Conservation (phyloP, 805 yeast species). For the Cyberlindnera veronae region DNA sequence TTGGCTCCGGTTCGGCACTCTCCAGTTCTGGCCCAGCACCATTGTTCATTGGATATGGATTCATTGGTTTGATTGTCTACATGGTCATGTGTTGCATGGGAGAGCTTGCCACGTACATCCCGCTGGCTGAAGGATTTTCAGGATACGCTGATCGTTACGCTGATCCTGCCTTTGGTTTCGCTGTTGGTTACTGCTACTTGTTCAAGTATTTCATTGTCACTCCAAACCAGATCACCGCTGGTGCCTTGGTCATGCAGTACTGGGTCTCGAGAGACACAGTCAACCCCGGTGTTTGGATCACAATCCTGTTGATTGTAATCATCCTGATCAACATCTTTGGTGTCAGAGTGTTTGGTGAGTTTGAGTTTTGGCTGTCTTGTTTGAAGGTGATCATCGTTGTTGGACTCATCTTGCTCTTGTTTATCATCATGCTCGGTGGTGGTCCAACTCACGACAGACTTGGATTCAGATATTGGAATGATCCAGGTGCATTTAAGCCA, state of each 20-base stretch:
- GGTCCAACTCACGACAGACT: conserved; percentile 70
- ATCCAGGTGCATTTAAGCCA: conserved; percentile 62
- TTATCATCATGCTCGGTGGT: conserved; percentile 73
- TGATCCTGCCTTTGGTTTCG: conserved; percentile 27
- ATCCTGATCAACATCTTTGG: conserved; percentile 48
- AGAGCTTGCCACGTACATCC: conserved; percentile 65
- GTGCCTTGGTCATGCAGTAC: conserved; percentile 45
- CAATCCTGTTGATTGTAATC: conserved; percentile 38
- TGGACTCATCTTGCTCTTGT: conserved; percentile 39
- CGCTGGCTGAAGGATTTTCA: conserved; percentile 62
- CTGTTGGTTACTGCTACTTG: conserved; percentile 29
- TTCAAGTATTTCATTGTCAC: conserved; percentile 27
- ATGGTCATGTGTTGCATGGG: conserved; percentile 67
- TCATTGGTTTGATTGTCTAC: conserved; percentile 69
- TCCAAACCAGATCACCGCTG: conserved; percentile 49
- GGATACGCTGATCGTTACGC: conserved; percentile 51
- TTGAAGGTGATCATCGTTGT: conserved; percentile 49
- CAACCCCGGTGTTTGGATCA: conserved; percentile 60
- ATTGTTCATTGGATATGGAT: conserved; percentile 55
- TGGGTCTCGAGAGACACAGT: conserved; percentile 42
- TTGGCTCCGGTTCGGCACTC: conserved; percentile 61
- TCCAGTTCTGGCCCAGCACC: conserved; percentile 56
- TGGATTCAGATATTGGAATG: conserved; percentile 68
- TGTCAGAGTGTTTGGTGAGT: conserved; percentile 53
- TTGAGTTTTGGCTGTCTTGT: conserved; percentile 48